These are phyloP conservation scores for Metschnikowia vanudenii DNA, from an alignment of 805 yeast species.

Conservation along the genomic window DNA sequence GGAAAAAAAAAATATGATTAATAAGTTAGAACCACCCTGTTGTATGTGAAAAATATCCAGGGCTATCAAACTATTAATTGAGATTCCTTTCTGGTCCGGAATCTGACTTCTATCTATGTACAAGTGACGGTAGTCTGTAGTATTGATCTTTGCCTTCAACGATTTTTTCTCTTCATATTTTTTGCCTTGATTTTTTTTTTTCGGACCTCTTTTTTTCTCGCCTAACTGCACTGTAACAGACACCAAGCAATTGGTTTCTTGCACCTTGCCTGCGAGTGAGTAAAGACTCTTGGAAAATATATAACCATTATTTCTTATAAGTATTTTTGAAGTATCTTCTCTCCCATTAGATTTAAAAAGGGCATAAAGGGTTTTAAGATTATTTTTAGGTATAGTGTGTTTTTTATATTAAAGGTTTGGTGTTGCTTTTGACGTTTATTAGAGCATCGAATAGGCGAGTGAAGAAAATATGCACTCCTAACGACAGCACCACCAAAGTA, in stretches of 20 bases:
- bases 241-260: background rate
- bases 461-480: too few relatives aligned
- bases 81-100: background rate
- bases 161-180: slow-evolving; percentile 2
- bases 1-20: too few relatives aligned
- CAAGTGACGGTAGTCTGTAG: slow-evolving; percentile 14
- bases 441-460: too few relatives aligned
- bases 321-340: too few relatives aligned
- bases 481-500: too few relatives aligned
- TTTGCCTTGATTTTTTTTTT: slow-evolving; percentile 1
- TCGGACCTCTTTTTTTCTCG: background rate
- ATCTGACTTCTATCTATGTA: slow-evolving; percentile 13
- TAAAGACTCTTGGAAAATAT: too few relatives aligned
- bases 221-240: background rate
- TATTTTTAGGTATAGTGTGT: too few relatives aligned
- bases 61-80: background rate
- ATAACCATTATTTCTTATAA: too few relatives aligned
- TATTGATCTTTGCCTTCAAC: slow-evolving; percentile 1
- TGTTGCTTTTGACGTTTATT: too few relatives aligned
- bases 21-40: background rate
- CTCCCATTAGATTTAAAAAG: too few relatives aligned
- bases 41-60: background rate
- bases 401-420: too few relatives aligned
- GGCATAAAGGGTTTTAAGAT: too few relatives aligned
- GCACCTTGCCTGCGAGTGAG: background rate